Evolutionary conservation across 1,284 basidiomycete species (phyloP), one percentile per base, ranked within the genome.

Genomic region (Apiotrichum sp.): DNA sequence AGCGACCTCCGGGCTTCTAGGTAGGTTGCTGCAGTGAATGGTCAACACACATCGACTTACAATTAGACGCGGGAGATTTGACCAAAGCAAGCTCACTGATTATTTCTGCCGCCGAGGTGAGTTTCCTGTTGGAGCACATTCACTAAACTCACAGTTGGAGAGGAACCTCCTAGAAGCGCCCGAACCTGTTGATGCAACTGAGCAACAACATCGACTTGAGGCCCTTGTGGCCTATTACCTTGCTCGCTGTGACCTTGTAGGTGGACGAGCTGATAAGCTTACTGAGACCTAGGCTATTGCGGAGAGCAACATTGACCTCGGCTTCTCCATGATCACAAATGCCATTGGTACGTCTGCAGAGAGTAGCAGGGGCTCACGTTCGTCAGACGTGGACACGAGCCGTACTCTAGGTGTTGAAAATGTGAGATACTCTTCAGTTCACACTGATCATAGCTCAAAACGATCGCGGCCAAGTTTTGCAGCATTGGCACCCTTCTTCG

Each of bases 221-320:
- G 51, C 54, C 1, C 39, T 59, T 8, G 14, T 50, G 1, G 22
- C 7, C 1, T 59, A 50, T 47, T 59, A 53, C 48, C 51, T 53
- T n/a, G 39, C 38, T 7, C 53, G 58, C 0, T 53, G 42, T 32
- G 54, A 59, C 14, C 22, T 40, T 5, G 57, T 55, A 29, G 3
- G 5, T 4, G 3, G 22, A 22, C 13, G 16, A 10, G 5, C 5
- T 3, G 3, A 4, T 14, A 29, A 22, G 31, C 1, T 10, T 14
- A 4, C 36, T 22, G 2, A 29, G 22, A 38, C 31, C 39, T 3
- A n/a, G 22, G 57, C 46, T 0, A 42, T 56, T 22, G 43, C 32
- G 1, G 32, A 53, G 4, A 36, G 14, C 29, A 59, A 59, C 39
- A 47, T 52, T 14, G 16, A 36, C 2, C 50, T 59, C 2, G 57